Base-by-base conservation (phyloP, 2,329 filamentous ascomycete genomes). In the Penicillium sp. region DNA sequence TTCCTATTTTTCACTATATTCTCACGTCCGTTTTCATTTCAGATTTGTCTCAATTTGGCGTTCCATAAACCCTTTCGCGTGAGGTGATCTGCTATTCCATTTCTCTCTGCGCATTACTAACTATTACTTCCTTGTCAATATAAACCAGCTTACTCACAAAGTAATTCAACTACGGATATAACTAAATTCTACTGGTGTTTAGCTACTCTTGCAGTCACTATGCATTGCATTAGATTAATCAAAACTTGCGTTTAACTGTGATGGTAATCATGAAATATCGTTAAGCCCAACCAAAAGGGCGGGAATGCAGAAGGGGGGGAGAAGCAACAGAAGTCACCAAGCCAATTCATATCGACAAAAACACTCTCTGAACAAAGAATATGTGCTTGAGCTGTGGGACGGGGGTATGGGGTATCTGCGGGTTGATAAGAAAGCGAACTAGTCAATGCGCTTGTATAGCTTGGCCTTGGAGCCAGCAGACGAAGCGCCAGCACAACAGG, bases 391-490 rank as follows among this genome's bases (percentile, higher is more conserved):
- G 15, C 24, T 13, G 19, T 21, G 21, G 22, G 22, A 32, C 13
- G 21, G 6, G 21, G 29, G 43, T 46, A 38, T 42, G 5, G 48
- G 37, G 48, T 51, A 51, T 51, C 32, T 42, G 42, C 19, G 17
- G 29, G 19, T 29, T 48, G 13, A 19, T 42, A 41, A 26, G 19
- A 41, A 47, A 37, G 32, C 12, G 17, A 32, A 31, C 32, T 55
- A 64, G 8, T 64, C 61, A 49, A 62, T 26, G 22, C 60, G 52
- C 51, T 61, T 63, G 33, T 65, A 68, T 9, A 68, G 54, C 53
- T 64, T 67, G 2, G 64, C 64, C 52, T 62, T 67, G 45, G 51
- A 48, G 6, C 57, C 54, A 3, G 55, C 53, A 28, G 55, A 51
- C 9, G 53, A 47, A 26, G 48, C 19, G 9, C 48, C 56, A 50